phyloP scores from a whole-genome alignment of 2,329 filamentous ascomycete genomes.

The Ascochyta rabiei region DNA sequence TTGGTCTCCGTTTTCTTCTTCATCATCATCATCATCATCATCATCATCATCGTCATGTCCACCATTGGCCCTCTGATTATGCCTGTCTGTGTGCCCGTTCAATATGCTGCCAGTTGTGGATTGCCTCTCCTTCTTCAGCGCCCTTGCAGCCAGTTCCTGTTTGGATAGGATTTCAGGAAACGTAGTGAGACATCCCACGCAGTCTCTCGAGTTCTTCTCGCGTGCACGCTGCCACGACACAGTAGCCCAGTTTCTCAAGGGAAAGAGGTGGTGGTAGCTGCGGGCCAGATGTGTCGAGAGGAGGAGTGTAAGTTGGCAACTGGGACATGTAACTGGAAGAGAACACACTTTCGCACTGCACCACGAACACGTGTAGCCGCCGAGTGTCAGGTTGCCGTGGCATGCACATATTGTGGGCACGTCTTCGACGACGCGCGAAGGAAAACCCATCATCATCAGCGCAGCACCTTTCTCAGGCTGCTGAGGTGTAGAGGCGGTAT shows the following conservation, averaged over 20 bases:
- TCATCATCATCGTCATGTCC: slow-evolving; percentile 18
- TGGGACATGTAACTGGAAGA: slow-evolving; percentile 87
- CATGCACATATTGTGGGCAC: slow-evolving; percentile 84
- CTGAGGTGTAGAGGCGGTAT: slow-evolving; percentile 37
- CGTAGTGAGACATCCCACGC: slow-evolving; percentile 75
- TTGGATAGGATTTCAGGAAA: slow-evolving; percentile 63
- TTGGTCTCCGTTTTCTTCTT: slow-evolving; percentile 45
- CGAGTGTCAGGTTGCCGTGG: slow-evolving; percentile 79
- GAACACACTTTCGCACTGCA: slow-evolving; percentile 89
- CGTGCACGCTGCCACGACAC: slow-evolving; percentile 80
- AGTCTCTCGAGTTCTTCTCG: slow-evolving; percentile 58
- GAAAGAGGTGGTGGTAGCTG: slow-evolving; percentile 50
- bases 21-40: slow-evolving; percentile 13
- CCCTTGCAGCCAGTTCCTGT: slow-evolving; percentile 11
- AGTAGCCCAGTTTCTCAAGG: slow-evolving; percentile 82
- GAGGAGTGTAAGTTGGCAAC: slow-evolving; percentile 89
- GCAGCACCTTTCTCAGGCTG: slow-evolving; percentile 53
- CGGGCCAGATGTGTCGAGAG: slow-evolving; percentile 70
- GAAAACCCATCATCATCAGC: slow-evolving; percentile 97
- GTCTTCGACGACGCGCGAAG: slow-evolving; percentile 78
- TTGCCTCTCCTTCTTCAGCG: slow-evolving; percentile 20
- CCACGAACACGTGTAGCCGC: slow-evolving; percentile 89
- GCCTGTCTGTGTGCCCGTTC: slow-evolving; percentile 1
- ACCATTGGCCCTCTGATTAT: slow-evolving; percentile 1
- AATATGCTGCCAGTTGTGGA: slow-evolving; percentile 17